These are phyloP conservation scores for Euphorbia tirucalli DNA, from an alignment of 345 rosid genomes.

Conservation along the genomic window DNA sequence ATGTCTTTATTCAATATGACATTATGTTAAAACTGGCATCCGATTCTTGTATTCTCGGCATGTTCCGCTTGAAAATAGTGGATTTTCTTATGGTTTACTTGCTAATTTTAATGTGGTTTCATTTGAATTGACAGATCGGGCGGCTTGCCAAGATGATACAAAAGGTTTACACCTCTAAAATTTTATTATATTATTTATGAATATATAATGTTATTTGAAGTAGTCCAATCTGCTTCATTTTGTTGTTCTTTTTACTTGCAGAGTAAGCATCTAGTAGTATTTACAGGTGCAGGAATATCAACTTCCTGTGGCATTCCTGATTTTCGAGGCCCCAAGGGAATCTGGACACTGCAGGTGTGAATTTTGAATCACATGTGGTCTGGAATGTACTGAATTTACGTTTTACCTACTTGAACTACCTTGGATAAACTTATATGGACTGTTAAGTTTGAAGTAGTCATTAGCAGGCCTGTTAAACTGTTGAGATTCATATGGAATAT, in stretches of 20 bases:
- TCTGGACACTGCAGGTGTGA: conserved; percentile 93
- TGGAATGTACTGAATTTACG: not conserved
- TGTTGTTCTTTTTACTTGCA: conserved; percentile 42
- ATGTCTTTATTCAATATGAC: not conserved
- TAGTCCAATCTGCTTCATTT: conserved; percentile 1
- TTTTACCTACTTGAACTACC: not conserved
- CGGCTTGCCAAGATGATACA: conserved; percentile 33
- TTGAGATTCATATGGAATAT: not conserved
- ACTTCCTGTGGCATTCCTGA: conserved; percentile 98
- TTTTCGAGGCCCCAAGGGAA: conserved; percentile 95
- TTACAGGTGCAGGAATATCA: conserved; percentile 98
- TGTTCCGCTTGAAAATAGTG: not conserved
- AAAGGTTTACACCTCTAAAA: conserved; percentile 21
- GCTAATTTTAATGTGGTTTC: conserved; percentile 10
- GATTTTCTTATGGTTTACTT: not conserved
- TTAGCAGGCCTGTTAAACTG: not conserved
- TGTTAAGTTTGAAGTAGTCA: not conserved
- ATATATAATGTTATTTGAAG: not conserved
- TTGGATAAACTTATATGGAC: not conserved
- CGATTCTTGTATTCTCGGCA: not conserved
- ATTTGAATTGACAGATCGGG: conserved; percentile 28
- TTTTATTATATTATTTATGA: not conserved
- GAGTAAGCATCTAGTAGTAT: conserved; percentile 98
- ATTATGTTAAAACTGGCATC: not conserved
- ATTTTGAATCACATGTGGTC: not conserved